These are phyloP conservation scores for Lanmaoa rubissima DNA, from an alignment of 768 basidiomycete species.

Conservation along the genomic window DNA sequence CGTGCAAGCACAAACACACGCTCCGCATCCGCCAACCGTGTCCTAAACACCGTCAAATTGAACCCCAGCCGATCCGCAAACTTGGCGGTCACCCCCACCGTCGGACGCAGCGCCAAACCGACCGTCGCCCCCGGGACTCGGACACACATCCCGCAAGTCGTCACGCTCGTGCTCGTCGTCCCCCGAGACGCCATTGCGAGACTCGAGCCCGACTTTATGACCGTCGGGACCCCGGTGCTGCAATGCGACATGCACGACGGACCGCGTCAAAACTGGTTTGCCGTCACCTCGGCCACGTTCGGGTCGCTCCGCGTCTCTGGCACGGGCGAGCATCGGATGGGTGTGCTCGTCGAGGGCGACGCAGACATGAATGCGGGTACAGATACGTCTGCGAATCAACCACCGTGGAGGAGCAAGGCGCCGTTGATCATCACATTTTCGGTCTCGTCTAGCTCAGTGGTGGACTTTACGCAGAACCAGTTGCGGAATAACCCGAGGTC, in stretches of 20 bases:
- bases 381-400: not conserved
- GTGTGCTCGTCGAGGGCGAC: constrained; percentile 3
- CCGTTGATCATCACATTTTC: constrained; percentile 25
- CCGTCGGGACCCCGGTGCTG: constrained; percentile 11
- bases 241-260: constrained; percentile 22
- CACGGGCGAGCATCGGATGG: constrained; percentile 16
- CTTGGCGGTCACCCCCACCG: not conserved
- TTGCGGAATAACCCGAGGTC: constrained; percentile 24
- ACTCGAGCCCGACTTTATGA: constrained; percentile 5
- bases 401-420: constrained; percentile 15
- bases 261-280: constrained; percentile 13
- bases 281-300: constrained; percentile 20
- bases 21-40: constrained; percentile 8
- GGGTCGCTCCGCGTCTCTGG: constrained; percentile 21
- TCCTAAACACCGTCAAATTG: constrained; percentile 18
- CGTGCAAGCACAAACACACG: constrained; percentile 20
- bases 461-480: constrained; percentile 18
- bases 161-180: constrained; percentile 34
- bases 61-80: constrained; percentile 12
- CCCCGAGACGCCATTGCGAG: constrained; percentile 25
- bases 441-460: constrained; percentile 4
- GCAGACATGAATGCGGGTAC: not conserved
- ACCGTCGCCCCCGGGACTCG: constrained; percentile 12
- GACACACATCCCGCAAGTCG: constrained; percentile 25
- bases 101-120: constrained; percentile 18